phyloP scores from a whole-genome alignment of 176 grass and related monocot genomes.

The Oryza australiensis region DNA sequence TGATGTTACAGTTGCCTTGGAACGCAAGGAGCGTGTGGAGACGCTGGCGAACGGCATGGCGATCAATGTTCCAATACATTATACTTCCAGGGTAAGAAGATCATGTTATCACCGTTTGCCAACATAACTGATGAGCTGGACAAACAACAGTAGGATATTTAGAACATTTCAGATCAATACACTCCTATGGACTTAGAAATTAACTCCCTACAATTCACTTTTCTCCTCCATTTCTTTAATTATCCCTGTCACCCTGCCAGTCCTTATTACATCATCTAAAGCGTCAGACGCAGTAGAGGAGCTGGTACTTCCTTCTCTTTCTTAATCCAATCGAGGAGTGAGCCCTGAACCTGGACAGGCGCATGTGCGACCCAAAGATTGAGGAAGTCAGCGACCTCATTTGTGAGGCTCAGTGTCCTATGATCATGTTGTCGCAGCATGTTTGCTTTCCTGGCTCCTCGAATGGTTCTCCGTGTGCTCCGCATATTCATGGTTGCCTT shows the following conservation, averaged over 20 bases:
- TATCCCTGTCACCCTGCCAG: not conserved
- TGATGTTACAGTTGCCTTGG: too few relatives aligned
- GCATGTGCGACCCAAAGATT: not conserved
- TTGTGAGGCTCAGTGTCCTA: accelerated
- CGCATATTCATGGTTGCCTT: not conserved
- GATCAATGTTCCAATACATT: too few relatives aligned
- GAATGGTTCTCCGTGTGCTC: not conserved
- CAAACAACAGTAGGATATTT: not conserved
- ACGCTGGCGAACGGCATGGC: too few relatives aligned
- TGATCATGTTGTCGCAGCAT: not conserved
- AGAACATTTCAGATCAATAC: not conserved
- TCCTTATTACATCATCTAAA: not conserved
- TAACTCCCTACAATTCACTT: not conserved
- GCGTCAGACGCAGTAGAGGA: not conserved
- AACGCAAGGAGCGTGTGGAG: too few relatives aligned
- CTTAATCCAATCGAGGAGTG: not conserved
- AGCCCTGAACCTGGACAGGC: not conserved
- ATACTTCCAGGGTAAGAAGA: not conserved
- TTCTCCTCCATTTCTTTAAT: not conserved
- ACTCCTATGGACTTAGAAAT: not conserved
- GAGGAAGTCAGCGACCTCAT: not conserved
- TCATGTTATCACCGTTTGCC: not conserved
- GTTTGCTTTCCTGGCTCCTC: not conserved
- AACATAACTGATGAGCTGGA: not conserved
- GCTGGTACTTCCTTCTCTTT: not conserved